Conservation (phyloP, 345 rosid species). For the Eucalyptus microcorys region DNA sequence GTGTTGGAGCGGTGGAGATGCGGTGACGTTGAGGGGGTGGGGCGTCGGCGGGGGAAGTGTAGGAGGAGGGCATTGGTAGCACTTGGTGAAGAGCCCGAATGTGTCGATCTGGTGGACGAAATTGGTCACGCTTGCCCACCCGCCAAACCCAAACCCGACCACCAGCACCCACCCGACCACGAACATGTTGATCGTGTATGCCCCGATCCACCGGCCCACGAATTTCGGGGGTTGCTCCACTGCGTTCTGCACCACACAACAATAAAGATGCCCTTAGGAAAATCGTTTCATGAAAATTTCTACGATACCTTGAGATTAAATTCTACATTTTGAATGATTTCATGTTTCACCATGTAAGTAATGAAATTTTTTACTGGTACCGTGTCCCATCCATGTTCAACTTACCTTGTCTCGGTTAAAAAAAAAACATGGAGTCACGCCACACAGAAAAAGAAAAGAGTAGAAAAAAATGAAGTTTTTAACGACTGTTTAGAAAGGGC, state of each 20-base stretch:
- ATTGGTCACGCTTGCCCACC: constrained; percentile 88
- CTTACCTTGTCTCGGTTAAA: neutral
- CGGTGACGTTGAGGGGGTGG: constrained; percentile 23
- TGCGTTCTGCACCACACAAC: constrained; percentile 54
- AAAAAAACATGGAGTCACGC: neutral
- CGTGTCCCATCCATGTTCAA: neutral
- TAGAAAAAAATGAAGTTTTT: neutral
- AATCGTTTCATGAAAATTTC: neutral
- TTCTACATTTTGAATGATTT: neutral
- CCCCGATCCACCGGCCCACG: constrained; percentile 77
- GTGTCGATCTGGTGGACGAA: constrained; percentile 93
- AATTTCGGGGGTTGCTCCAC: constrained; percentile 81
- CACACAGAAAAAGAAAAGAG: neutral
- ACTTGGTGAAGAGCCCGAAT: constrained; percentile 88
- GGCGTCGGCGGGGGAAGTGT: constrained; percentile 3
- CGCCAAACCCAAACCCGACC: constrained; percentile 96
- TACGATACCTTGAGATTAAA: neutral
- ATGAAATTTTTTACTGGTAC: neutral
- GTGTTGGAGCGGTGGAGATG: constrained; percentile 20
- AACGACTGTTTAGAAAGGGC: neutral
- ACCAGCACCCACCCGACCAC: constrained; percentile 89
- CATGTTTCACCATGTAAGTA: neutral
- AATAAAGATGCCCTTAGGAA: neutral
- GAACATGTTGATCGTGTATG: constrained; percentile 63
- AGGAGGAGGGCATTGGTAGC: constrained; percentile 84